These are phyloP conservation scores for Dendrobium catenatum DNA, from an alignment of 106 monocot species.

Conservation along the genomic window DNA sequence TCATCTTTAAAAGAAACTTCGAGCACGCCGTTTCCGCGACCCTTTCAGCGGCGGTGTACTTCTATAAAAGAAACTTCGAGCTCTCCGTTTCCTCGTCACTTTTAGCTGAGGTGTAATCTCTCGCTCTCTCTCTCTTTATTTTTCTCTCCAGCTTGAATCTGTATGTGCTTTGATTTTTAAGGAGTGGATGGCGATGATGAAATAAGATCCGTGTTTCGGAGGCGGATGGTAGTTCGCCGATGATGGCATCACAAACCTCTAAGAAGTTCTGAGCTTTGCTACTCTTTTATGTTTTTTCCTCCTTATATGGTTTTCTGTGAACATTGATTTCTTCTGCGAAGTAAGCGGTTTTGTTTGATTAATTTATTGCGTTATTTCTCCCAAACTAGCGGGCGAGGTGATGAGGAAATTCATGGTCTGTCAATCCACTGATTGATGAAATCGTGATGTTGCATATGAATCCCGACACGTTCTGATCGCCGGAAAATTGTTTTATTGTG, in stretches of 20 bases:
- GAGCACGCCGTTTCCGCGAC: no score
- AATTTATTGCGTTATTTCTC: background rate
- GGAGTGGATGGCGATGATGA: background rate
- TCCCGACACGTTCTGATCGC: background rate
- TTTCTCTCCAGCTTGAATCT: background rate
- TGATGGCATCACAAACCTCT: slow-evolving; percentile 13
- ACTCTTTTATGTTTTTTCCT: background rate
- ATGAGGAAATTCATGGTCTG: slow-evolving; percentile 10
- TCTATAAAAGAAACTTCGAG: background rate
- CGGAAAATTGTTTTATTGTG: background rate
- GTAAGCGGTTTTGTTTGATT: background rate
- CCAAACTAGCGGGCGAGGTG: background rate
- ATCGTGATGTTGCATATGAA: background rate
- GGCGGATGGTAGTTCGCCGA: background rate
- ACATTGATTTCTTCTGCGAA: background rate
- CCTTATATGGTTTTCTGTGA: background rate
- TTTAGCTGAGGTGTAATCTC: no score
- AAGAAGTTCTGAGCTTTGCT: slow-evolving; percentile 9
- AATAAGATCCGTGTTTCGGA: background rate
- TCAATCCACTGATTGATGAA: slow-evolving; percentile 1
- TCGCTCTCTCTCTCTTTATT: background rate
- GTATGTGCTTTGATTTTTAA: background rate
- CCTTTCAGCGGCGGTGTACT: no score
- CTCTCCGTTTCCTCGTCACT: no score
- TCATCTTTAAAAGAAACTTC: background rate